Evolutionary conservation across 2,329 filamentous ascomycete genomes (phyloP).

Genomic region (Fusarium liriodendri): DNA sequence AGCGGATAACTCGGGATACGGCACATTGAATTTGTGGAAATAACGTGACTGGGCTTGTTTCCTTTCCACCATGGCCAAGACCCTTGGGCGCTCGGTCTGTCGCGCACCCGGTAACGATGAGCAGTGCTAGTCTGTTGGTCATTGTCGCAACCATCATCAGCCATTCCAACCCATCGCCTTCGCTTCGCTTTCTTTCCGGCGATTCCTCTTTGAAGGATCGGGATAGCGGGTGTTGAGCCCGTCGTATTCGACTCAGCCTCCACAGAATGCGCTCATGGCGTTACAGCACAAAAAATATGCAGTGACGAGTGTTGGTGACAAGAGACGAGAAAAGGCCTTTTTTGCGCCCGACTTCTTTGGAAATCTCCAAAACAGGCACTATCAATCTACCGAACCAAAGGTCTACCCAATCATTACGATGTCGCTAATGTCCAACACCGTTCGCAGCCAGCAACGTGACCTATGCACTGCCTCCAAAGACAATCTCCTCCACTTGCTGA

Average conservation of each 20-base stretch:
- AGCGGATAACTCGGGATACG: not conserved
- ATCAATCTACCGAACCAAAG: constrained; percentile 17
- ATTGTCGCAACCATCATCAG: not conserved
- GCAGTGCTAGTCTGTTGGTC: not conserved
- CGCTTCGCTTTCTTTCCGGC: not conserved
- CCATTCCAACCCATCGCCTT: not conserved
- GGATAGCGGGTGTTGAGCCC: not conserved
- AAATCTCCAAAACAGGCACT: constrained; percentile 11
- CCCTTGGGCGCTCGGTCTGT: constrained; percentile 18
- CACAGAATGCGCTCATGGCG: constrained; percentile 8
- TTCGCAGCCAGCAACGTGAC: constrained; percentile 20
- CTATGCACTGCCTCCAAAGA: constrained; percentile 30
- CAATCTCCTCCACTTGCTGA: constrained; percentile 18
- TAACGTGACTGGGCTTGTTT: not conserved
- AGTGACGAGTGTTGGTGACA: not conserved
- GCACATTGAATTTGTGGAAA: constrained; percentile 4
- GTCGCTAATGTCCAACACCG: not conserved
- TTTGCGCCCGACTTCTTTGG: constrained; percentile 23
- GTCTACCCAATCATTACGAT: constrained; percentile 18
- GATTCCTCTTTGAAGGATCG: not conserved
- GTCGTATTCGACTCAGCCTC: constrained; percentile 20
- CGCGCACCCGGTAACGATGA: constrained; percentile 21
- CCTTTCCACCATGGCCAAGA: constrained; percentile 4
- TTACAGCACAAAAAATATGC: not conserved
- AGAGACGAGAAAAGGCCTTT: not conserved